These are phyloP conservation scores for Leishmania lainsoni DNA, from an alignment of 208 protist species.

Conservation along the genomic window DNA sequence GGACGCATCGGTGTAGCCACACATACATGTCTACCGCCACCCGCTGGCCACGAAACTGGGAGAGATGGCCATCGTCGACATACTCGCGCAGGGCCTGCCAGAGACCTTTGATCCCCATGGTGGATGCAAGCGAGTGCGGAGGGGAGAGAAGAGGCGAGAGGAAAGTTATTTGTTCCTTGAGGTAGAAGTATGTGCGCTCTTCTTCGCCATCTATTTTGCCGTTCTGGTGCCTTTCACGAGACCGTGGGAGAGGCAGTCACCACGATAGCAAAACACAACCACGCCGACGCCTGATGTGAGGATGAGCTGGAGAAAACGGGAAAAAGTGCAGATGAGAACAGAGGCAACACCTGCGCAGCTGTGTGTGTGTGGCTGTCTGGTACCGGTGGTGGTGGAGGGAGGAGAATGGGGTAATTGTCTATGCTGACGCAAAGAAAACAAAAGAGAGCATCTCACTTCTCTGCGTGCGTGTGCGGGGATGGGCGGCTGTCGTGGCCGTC, in stretches of 20 bases:
- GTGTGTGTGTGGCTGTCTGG: neutral
- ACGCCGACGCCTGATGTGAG: neutral
- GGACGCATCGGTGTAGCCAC: slow-evolving; percentile 79
- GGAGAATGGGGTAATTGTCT: neutral
- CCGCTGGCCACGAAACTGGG: slow-evolving; percentile 72
- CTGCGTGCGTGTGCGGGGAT: neutral
- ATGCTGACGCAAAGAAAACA: neutral
- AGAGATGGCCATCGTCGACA: slow-evolving; percentile 72
- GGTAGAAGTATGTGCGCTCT: neutral
- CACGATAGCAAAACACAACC: neutral
- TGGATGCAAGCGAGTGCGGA: neutral
- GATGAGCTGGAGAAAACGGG: neutral
- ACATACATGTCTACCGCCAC: slow-evolving; percentile 91
- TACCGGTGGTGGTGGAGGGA: neutral
- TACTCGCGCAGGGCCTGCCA: slow-evolving; percentile 77
- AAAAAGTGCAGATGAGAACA: neutral
- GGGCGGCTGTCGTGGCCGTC: neutral
- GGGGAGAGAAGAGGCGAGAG: neutral
- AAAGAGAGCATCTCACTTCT: neutral
- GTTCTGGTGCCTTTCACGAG: neutral
- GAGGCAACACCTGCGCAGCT: neutral
- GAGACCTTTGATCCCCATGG: slow-evolving; percentile 88
- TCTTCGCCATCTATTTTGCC: neutral
- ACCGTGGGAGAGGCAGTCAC: too few species aligned
- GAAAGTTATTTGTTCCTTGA: neutral